Conservation (phyloP, 768 basidiomycete species). For the Lactarius deliciosus region DNA sequence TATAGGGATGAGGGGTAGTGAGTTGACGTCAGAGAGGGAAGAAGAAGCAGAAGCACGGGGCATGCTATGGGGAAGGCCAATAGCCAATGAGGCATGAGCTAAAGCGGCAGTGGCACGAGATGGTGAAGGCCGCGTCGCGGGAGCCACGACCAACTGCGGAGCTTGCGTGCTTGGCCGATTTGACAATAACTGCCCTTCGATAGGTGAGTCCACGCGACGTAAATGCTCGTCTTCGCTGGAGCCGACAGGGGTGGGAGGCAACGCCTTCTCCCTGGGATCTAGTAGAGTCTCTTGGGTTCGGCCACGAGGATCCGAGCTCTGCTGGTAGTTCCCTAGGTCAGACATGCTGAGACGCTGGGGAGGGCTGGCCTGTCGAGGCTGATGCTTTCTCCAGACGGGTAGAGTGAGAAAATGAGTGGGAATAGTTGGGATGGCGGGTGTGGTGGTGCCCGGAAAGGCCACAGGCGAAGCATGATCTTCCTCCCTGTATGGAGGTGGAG, state of each 20-base stretch:
- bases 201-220: slow-evolving; percentile 1
- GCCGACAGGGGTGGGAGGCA: slow-evolving; percentile 37
- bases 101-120: slow-evolving; percentile 43
- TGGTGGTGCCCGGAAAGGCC: slow-evolving; percentile 13
- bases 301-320: slow-evolving; percentile 23
- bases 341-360: slow-evolving; percentile 34
- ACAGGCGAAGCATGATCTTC: slow-evolving; percentile 17
- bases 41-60: slow-evolving; percentile 43
- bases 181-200: slow-evolving; percentile 3
- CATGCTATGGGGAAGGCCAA: slow-evolving; percentile 57
- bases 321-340: slow-evolving; percentile 32
- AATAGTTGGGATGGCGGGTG: slow-evolving; percentile 32
- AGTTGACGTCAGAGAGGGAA: slow-evolving; percentile 48
- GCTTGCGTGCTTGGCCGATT: slow-evolving; percentile 4
- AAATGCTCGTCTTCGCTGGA: slow-evolving; percentile 27
- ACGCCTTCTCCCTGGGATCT: slow-evolving; percentile 33
- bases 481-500: slow-evolving; percentile 14
- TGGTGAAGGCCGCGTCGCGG: slow-evolving; percentile 22
- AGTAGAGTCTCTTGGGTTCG: slow-evolving; percentile 1
- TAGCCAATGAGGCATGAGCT: slow-evolving; percentile 56
- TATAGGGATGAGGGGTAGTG: slow-evolving; percentile 44
- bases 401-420: slow-evolving; percentile 61
- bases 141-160: not conserved
- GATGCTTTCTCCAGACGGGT: slow-evolving; percentile 62
- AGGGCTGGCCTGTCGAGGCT: slow-evolving; percentile 36